Conservation (phyloP, 176 grass and related monocot genomes). For the Thinopyrum elongatum region DNA sequence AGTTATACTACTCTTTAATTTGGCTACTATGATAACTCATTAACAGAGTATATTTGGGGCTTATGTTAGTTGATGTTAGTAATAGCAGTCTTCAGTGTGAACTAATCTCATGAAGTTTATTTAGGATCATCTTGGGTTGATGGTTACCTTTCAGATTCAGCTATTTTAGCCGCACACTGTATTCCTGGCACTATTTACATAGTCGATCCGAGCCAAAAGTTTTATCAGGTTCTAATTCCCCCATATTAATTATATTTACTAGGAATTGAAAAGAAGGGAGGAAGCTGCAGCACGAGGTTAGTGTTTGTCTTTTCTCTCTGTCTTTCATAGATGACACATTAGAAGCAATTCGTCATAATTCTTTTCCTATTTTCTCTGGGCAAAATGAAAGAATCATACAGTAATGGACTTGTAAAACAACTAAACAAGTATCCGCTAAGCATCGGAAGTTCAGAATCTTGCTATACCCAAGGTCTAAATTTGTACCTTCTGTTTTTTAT, state of each 20-base stretch:
- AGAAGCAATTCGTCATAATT: neutral
- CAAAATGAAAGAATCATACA: neutral
- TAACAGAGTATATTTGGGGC: neutral
- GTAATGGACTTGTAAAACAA: conserved; percentile 13
- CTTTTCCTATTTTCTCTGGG: neutral
- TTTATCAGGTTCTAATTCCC: conserved; percentile 33
- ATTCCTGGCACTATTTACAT: neutral
- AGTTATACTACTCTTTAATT: neutral
- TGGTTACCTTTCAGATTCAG: neutral
- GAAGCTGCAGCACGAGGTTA: conserved; percentile 84
- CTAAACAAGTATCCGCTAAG: neutral
- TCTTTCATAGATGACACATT: neutral
- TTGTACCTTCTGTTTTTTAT: neutral
- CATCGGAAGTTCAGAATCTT: neutral
- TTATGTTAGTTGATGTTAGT: neutral
- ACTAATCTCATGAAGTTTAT: conserved; percentile 6
- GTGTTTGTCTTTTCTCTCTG: neutral
- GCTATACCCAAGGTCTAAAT: neutral
- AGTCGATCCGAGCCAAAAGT: neutral
- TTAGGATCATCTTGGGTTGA: neutral
- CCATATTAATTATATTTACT: conserved; percentile 26
- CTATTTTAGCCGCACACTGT: neutral
- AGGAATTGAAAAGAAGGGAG: conserved; percentile 91
- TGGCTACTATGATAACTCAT: neutral
- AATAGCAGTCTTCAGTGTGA: neutral